A percentile compares a stretch with the other conserved stretches of the same genome.
Conservation (phyloP, 1,284 basidiomycete species). For the Cryptococcus amylolentus region DNA sequence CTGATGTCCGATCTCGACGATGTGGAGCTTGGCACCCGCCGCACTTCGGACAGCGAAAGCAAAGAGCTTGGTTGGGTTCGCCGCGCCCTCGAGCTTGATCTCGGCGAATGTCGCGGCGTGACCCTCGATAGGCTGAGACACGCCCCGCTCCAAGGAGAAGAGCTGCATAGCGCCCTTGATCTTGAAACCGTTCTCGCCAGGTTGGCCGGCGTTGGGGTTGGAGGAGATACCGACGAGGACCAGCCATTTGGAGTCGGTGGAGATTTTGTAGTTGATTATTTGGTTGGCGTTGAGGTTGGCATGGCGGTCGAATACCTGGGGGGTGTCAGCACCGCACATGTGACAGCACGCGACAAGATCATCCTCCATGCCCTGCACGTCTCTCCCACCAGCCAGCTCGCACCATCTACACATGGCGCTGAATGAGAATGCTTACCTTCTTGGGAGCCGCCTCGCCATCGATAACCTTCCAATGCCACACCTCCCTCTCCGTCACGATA, state of each 20-base stretch:
- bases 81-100: slow-evolving; percentile 81
- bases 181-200: slow-evolving; percentile 89
- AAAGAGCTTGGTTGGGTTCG: slow-evolving; percentile 84
- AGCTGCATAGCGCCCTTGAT: slow-evolving; percentile 96
- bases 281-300: slow-evolving; percentile 89
- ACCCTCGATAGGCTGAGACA: slow-evolving; percentile 97
- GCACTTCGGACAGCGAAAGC: slow-evolving; percentile 93
- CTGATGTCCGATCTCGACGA: slow-evolving; percentile 97
- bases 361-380: background rate
- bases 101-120: slow-evolving; percentile 97
- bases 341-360: slow-evolving; percentile 1
- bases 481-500: slow-evolving; percentile 90
- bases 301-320: slow-evolving; percentile 94
- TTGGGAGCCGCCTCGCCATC: slow-evolving; percentile 42
- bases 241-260: slow-evolving; percentile 93
- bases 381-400: background rate
- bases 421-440: slow-evolving; percentile 25
- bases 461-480: slow-evolving; percentile 84
- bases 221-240: slow-evolving; percentile 94
- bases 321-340: slow-evolving; percentile 54
- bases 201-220: slow-evolving; percentile 65
- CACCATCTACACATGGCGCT: background rate
- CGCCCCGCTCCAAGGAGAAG: slow-evolving; percentile 73
- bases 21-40: slow-evolving; percentile 96
- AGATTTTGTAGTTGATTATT: slow-evolving; percentile 97